Evolutionary conservation across 73 alveolate genomes (phyloP).

Genomic region (Paramecium sonneborni): DNA sequence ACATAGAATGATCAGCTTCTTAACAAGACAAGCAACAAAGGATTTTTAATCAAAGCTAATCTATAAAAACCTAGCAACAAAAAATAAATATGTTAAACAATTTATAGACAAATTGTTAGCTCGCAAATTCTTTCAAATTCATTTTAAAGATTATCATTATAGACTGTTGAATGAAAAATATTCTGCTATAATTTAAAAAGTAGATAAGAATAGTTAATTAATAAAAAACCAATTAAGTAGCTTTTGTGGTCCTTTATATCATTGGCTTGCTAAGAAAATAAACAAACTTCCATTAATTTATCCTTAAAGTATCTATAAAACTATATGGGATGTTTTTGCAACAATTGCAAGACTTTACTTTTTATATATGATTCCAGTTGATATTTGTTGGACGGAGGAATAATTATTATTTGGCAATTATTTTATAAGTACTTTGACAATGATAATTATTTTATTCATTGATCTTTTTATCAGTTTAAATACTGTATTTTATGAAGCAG

Average conservation of each 20-base stretch:
- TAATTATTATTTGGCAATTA: not conserved
- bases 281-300: conserved; percentile 8
- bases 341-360: conserved; percentile 3
- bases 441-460: not conserved
- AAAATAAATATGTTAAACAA: not conserved
- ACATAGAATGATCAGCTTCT: not conserved
- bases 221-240: not conserved
- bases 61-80: not conserved
- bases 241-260: not conserved
- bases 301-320: not conserved
- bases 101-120: not conserved
- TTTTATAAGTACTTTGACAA: not conserved
- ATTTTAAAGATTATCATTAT: not conserved
- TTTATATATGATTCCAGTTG: conserved; percentile 12
- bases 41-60: not conserved
- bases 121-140: not conserved
- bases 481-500: conserved; percentile 34
- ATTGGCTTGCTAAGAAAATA: not conserved
- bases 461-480: not conserved
- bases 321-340: conserved; percentile 19
- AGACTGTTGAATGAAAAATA: not conserved
- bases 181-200: not conserved
- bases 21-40: not conserved
- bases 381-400: not conserved
- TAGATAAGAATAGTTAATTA: not conserved